Conservation (phyloP, 1,284 basidiomycete species). For the Apiotrichum siamense region DNA sequence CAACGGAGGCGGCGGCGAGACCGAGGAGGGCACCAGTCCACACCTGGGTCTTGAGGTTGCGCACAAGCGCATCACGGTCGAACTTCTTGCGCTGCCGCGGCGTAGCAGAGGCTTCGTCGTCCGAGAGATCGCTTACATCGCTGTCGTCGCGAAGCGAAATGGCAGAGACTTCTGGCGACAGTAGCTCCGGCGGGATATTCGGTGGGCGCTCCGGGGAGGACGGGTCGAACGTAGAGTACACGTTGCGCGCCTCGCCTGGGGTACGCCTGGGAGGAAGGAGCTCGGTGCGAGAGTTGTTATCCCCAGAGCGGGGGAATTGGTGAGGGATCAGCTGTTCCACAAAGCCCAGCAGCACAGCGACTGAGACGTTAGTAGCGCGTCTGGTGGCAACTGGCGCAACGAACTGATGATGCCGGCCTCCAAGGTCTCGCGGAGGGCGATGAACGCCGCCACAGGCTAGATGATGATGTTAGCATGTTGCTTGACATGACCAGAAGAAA, state of each 20-base stretch:
- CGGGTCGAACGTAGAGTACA: constrained; percentile 10
- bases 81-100: not conserved
- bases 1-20: constrained; percentile 62
- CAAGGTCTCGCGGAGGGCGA: constrained; percentile 80
- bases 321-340: constrained; percentile 63
- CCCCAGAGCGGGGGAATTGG: not conserved
- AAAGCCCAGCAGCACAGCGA: constrained; percentile 73
- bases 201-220: constrained; percentile 2
- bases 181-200: constrained; percentile 12
- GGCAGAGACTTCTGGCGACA: constrained; percentile 7
- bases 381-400: not conserved
- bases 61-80: constrained; percentile 15
- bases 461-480: not conserved
- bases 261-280: not conserved
- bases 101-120: not conserved
- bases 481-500: not conserved
- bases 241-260: not conserved
- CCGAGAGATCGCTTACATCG: constrained; percentile 7
- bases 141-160: constrained; percentile 5
- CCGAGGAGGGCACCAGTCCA: constrained; percentile 65
- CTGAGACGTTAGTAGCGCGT: constrained; percentile 11
- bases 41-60: constrained; percentile 54
- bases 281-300: constrained; percentile 3
- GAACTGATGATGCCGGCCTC: constrained; percentile 78
- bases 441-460: constrained; percentile 59